Evolutionary conservation across 768 basidiomycete genomes (phyloP).

Genomic region (Russula earlei): DNA sequence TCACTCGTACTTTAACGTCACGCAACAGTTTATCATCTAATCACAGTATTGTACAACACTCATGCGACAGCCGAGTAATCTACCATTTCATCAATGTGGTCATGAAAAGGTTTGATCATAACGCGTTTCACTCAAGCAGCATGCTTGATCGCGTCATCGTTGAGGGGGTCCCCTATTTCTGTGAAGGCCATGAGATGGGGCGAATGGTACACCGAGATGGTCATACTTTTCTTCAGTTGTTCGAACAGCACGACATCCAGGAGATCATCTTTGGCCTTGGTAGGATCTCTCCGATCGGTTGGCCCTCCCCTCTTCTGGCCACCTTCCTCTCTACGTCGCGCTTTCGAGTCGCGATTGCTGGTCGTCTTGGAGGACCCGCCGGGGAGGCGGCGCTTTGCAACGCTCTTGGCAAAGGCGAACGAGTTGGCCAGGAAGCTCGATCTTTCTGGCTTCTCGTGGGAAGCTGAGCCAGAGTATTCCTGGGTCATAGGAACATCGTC

Average conservation of each 20-base stretch:
- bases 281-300: conserved; percentile 8
- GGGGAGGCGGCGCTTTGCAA: conserved; percentile 18
- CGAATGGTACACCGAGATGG: background rate
- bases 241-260: conserved; percentile 15
- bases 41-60: background rate
- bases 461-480: background rate
- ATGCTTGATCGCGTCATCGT: conserved; percentile 23
- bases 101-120: background rate
- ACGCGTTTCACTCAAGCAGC: conserved; percentile 4
- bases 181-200: background rate
- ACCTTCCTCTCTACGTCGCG: conserved; percentile 18
- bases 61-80: background rate
- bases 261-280: conserved; percentile 14
- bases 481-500: background rate
- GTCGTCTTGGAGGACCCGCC: conserved; percentile 14
- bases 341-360: conserved; percentile 16
- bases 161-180: conserved; percentile 28
- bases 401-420: conserved; percentile 3
- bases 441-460: conserved; percentile 1
- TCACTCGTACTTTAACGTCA: conserved; percentile 22
- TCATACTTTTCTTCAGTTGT: conserved; percentile 12
- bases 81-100: background rate
- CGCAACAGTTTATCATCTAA: background rate
- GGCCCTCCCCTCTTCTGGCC: conserved; percentile 10
- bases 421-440: background rate